Evolutionary conservation across 306 rosid species (phyloP).

Genomic region (Quercus mongolica): DNA sequence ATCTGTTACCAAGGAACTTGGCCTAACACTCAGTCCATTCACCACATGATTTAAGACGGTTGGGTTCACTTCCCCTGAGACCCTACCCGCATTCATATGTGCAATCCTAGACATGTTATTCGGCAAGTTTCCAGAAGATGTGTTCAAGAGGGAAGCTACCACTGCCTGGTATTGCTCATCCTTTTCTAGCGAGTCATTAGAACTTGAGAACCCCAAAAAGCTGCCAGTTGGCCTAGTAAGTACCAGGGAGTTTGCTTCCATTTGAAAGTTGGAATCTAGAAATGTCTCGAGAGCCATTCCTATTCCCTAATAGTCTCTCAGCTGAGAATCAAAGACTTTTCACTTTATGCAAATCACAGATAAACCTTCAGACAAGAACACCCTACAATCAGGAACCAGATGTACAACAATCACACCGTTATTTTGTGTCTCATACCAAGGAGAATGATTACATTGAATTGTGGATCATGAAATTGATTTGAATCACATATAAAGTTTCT

Average conservation of each 20-base stretch:
- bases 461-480: too few relatives aligned
- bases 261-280: constrained; percentile 6
- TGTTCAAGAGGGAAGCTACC: constrained; percentile 9
- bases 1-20: constrained; percentile 1
- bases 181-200: constrained; percentile 4
- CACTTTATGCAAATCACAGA: background rate
- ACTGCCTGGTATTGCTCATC: constrained; percentile 19
- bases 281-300: constrained; percentile 15
- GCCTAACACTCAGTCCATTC: background rate
- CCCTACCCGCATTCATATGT: background rate
- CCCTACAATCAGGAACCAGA: background rate
- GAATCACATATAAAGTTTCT: too few relatives aligned
- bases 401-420: background rate
- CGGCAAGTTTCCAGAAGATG: constrained; percentile 2
- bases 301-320: background rate
- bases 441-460: too few relatives aligned
- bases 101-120: background rate
- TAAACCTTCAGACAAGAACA: background rate
- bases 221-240: background rate
- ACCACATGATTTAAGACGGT: background rate
- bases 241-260: constrained; percentile 11
- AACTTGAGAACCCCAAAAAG: constrained; percentile 15
- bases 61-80: background rate
- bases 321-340: background rate
- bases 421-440: background rate